Base-by-base conservation (phyloP, 192 early-diverging fungal genomes). In the Backusella sp. region DNA sequence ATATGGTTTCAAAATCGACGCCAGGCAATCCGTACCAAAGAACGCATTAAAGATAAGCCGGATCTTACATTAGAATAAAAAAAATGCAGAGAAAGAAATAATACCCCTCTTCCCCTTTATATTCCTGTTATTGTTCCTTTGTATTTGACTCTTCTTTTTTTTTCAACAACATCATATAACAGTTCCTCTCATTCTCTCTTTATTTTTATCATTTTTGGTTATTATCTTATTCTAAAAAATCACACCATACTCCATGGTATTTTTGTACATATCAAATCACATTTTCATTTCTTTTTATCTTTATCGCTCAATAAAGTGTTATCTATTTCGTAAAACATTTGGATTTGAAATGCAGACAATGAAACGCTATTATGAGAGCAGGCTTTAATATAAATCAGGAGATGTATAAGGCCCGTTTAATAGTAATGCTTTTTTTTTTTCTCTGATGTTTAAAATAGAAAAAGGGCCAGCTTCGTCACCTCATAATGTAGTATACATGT, bases 1-100 rank as follows among this genome's bases (percentile, higher is more conserved):
- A 94, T 98, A 66, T 98, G 97, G 97, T 98, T 98, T 83, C 97
- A 98, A 82, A 98, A 98, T 88, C 92, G 91, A 78, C 89, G 96
- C 32, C 95, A 97, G 79, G 90, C 89, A 67, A 88, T 90, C 46
- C 86, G 88, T 35, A 87, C 88, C 76, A 39, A 66, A 19, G 70
- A 78, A 78, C 41, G 71, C 73, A 15, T 4, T 19, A 67, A 36
- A 41, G 28, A 28, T 11, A 39, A 30, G 26, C 26, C 23, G 23
- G 26, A 62, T 28, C 2, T 28, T 23, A 62, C 56, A 4, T 14
- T 23, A 28, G 23, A 56, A 9, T 23, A 56, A 73, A 53, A 73
- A 36, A 56, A 56, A 52, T 39, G 42, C 36, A 39, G 44, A 49
- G 46, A 44, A 49, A 44, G 46, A 53, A 32, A 26, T 19, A 21